Conservation (phyloP, 2,329 filamentous ascomycete species). For the Hypoxylon sp. region DNA sequence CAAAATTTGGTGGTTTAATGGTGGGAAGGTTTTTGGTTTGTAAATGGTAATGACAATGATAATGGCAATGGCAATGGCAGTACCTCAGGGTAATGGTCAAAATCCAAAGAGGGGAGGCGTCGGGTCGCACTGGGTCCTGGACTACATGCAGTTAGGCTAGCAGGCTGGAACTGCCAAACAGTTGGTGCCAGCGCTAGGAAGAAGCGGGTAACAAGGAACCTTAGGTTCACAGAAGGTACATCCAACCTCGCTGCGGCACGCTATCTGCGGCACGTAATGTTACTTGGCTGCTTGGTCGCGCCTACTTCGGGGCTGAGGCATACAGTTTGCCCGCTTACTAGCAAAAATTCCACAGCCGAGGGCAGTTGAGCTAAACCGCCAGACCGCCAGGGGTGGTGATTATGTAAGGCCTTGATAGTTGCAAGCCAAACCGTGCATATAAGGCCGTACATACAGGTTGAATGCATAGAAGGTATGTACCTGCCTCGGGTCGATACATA, state of each 20-base stretch:
- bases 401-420: slow-evolving; percentile 19
- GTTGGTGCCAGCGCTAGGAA: slow-evolving; percentile 20
- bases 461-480: no score
- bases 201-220: slow-evolving; percentile 5
- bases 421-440: neutral
- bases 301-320: slow-evolving; percentile 14
- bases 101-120: slow-evolving; percentile 33
- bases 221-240: slow-evolving; percentile 21
- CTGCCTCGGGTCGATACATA: no score
- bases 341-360: neutral
- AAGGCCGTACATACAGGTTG: neutral
- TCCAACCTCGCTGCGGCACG: slow-evolving; percentile 32
- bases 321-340: slow-evolving; percentile 10
- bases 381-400: neutral
- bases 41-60: slow-evolving; percentile 5
- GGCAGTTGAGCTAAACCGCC: no score
- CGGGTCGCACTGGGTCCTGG: slow-evolving; percentile 8
- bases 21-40: slow-evolving; percentile 23
- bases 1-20: slow-evolving; percentile 3
- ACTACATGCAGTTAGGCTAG: neutral
- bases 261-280: slow-evolving; percentile 12
- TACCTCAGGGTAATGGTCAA: slow-evolving; percentile 7
- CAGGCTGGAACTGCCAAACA: slow-evolving; percentile 15
- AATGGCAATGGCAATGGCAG: slow-evolving; percentile 15
- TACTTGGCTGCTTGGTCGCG: slow-evolving; percentile 1